These are phyloP conservation scores for Rutstroemia sp. DNA, from an alignment of 2,329 filamentous ascomycete genomes.

Conservation along the genomic window DNA sequence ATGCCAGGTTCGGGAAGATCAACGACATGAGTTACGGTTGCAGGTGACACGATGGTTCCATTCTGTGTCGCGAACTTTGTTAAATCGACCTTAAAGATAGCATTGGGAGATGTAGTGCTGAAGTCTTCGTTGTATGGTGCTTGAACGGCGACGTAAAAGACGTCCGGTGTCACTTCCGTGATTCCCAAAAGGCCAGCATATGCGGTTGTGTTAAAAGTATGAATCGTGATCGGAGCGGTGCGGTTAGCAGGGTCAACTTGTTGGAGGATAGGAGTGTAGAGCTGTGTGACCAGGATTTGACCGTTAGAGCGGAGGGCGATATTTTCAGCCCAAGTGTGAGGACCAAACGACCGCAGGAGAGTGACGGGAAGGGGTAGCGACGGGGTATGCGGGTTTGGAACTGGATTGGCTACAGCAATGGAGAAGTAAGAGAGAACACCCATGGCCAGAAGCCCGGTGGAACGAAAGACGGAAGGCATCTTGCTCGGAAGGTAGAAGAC, in stretches of 20 bases:
- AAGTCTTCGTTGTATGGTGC: constrained; percentile 26
- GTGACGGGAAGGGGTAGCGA: constrained; percentile 12
- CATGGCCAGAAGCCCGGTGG: neutral
- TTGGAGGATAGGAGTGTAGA: constrained; percentile 29
- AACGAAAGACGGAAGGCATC: neutral
- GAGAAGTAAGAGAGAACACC: neutral
- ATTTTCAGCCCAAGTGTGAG: constrained; percentile 28
- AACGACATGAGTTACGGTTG: constrained; percentile 9
- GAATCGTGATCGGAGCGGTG: constrained; percentile 14
- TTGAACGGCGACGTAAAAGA: constrained; percentile 22
- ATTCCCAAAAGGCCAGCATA: constrained; percentile 17
- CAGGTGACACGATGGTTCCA: neutral
- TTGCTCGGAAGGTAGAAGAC: neutral
- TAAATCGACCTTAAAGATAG: constrained; percentile 22
- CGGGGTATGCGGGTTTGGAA: neutral
- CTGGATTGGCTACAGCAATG: neutral
- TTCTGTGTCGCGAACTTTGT: constrained; percentile 8
- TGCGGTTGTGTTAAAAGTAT: constrained; percentile 27
- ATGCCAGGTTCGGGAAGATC: constrained; percentile 12
- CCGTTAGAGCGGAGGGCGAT: constrained; percentile 31
- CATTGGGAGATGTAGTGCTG: constrained; percentile 11
- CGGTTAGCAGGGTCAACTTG: constrained; percentile 27
- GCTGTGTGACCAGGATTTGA: constrained; percentile 28
- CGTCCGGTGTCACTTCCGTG: constrained; percentile 24
- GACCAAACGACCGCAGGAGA: constrained; percentile 3